phyloP scores from a whole-genome alignment of 345 rosid species.

The Sapria himalayana region DNA sequence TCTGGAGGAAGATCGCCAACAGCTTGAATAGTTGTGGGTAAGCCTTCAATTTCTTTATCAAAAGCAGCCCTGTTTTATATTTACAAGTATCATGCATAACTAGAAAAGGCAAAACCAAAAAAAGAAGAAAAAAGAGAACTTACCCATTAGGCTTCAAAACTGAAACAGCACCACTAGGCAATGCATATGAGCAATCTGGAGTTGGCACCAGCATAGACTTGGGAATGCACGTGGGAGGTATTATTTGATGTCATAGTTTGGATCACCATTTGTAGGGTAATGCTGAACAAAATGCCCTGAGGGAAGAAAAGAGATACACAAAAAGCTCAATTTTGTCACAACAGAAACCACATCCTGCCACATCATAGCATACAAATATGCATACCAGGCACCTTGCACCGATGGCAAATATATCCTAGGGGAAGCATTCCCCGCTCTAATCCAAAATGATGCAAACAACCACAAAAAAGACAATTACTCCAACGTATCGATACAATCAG shows the following conservation, averaged over 20 bases:
- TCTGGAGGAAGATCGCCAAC: conserved; percentile 97
- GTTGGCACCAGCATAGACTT: conserved; percentile 93
- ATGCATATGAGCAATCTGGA: conserved; percentile 89
- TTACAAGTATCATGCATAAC: background rate
- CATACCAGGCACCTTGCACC: conserved; percentile 90
- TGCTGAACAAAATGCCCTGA: conserved; percentile 98
- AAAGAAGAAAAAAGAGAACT: conserved; percentile 7
- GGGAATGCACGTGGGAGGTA: conserved; percentile 91
- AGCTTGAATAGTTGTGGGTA: conserved; percentile 74
- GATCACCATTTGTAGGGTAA: conserved; percentile 97
- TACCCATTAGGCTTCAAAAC: conserved; percentile 93
- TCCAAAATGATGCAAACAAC: conserved; percentile 28
- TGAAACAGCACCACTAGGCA: conserved; percentile 94
- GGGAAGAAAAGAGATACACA: background rate
- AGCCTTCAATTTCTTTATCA: conserved; percentile 85
- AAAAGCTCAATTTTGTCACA: background rate
- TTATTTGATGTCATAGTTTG: conserved; percentile 65
- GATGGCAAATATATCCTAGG: conserved; percentile 83
- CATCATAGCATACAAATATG: background rate
- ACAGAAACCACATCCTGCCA: background rate
- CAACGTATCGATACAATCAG: background rate
- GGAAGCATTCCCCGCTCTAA: conserved; percentile 95
- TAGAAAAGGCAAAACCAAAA: conserved; percentile 1
- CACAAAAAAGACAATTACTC: conserved; percentile 7
- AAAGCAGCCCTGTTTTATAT: conserved; percentile 62